Evolutionary conservation across 768 basidiomycete species (phyloP).

Genomic region (Suillus weaverae): DNA sequence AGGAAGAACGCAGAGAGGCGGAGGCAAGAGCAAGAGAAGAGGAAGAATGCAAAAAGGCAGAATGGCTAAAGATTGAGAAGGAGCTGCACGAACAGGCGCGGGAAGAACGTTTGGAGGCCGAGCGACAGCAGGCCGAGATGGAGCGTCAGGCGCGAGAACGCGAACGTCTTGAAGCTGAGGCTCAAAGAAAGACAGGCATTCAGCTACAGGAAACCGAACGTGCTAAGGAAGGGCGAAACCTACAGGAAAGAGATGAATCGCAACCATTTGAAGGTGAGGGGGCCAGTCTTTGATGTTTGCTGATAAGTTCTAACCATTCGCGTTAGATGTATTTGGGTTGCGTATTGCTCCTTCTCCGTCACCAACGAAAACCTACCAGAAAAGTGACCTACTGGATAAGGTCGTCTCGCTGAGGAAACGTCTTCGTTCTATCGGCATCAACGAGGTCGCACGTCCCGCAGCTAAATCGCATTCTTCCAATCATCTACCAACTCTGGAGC

Average conservation of each 20-base stretch:
- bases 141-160: slow-evolving; percentile 9
- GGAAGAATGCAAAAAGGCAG: not conserved
- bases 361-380: slow-evolving; percentile 38
- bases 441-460: slow-evolving; percentile 48
- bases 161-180: slow-evolving; percentile 6
- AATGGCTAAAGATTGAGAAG: slow-evolving; percentile 4
- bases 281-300: not conserved
- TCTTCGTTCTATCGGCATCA: slow-evolving; percentile 61
- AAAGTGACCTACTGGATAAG: slow-evolving; percentile 46
- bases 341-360: slow-evolving; percentile 37
- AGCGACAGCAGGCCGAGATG: slow-evolving; percentile 7
- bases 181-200: not conserved
- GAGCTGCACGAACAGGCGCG: not conserved
- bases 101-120: slow-evolving; percentile 13
- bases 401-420: slow-evolving; percentile 58
- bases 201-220: no score
- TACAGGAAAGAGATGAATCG: slow-evolving; percentile 1
- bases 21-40: not conserved
- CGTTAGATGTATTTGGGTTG: slow-evolving; percentile 60
- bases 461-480: slow-evolving; percentile 33
- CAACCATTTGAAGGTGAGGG: slow-evolving; percentile 21
- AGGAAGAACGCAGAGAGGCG: not conserved
- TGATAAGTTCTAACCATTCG: slow-evolving; percentile 5
- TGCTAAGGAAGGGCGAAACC: not conserved
- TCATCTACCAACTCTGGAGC: slow-evolving; percentile 51